These are phyloP conservation scores for Chrysanthemum makinoi DNA, from an alignment of 129 eudicot genomes.

Conservation along the genomic window DNA sequence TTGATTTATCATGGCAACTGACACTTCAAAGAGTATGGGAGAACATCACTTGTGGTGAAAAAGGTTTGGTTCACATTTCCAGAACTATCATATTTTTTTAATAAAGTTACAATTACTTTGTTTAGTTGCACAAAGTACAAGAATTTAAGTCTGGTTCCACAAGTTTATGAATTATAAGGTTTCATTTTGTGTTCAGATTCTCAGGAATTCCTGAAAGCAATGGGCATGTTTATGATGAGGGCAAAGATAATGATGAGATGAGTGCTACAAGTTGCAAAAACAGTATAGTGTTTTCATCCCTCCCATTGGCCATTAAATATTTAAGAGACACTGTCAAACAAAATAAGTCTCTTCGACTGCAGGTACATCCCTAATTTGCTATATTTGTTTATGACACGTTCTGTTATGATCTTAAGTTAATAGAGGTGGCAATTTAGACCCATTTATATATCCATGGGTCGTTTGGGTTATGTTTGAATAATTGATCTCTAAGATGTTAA, in stretches of 20 bases:
- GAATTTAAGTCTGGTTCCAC: background rate
- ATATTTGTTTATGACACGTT: background rate
- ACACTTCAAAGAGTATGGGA: conserved; percentile 84
- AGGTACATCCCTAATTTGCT: conserved; percentile 44
- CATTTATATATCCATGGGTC: background rate
- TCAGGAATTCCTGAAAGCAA: conserved; percentile 38
- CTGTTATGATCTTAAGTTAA: background rate
- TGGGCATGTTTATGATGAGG: conserved; percentile 41
- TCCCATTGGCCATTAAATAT: conserved; percentile 87
- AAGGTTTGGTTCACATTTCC: conserved; percentile 33
- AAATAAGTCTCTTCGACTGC: conserved; percentile 62
- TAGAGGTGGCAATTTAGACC: background rate
- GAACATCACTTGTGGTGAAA: conserved; percentile 39
- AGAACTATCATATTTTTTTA: background rate
- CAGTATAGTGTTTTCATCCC: conserved; percentile 79
- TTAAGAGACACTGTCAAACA: conserved; percentile 60
- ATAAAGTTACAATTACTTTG: background rate
- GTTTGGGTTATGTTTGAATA: background rate
- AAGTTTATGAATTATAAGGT: background rate
- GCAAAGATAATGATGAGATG: conserved; percentile 28
- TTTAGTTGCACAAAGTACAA: background rate
- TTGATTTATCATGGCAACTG: conserved; percentile 81
- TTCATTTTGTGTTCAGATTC: background rate
- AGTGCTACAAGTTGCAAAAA: conserved; percentile 42
- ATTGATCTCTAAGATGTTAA: no score